Evolutionary conservation across 225 moss, liverwort and hornwort species (phyloP), one percentile per base, ranked within the genome.

Genomic region (Lunularia cruciata): DNA sequence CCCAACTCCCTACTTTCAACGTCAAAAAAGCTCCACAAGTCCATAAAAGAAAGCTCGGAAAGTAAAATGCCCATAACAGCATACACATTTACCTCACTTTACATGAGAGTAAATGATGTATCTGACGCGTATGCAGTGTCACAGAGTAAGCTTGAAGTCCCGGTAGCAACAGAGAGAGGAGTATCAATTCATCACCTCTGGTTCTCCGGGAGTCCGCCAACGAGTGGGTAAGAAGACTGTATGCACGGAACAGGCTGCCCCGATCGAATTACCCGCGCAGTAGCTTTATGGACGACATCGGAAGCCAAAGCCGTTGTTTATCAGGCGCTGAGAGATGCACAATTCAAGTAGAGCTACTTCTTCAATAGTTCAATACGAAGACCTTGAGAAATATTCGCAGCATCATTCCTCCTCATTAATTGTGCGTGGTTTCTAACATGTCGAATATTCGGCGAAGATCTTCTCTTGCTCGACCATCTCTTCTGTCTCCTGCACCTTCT

Each of bases 341-440:
- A 35, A 67, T 54, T 67, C 6, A 60, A 72, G 60, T 60, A 67
- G 45, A 77, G 57, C 22, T 26, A 72, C 40, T 72, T 77, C 42
- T 72, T 77, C 72, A 71, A 65, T 14, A 64, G 65, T 70, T 39
- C 37, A 35, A 37, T n/a, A 58, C 58, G 56, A 28, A 59, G 40
- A 51, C 71, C 72, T 54, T 33, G 26, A 58, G 77, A 72, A 77
- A 59, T 66, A 72, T 77, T 72, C 72, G 52, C 37, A 13, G 77
- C 49, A 77, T 72, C 26, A 77, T 77, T 46, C 77, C n/a, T 20
- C n/a, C n/a, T 25, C 71, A 72, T 60, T 70, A 5, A 57, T 34
- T 62, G 31, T 33, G 61, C 55, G 45, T 63, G 55, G n/a, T 55
- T 26, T 47, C 45, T 43, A 13, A 46, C 18, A 40, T 3, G 15